Evolutionary conservation across 345 rosid species (phyloP).

Genomic region (Limnanthes douglasii): DNA sequence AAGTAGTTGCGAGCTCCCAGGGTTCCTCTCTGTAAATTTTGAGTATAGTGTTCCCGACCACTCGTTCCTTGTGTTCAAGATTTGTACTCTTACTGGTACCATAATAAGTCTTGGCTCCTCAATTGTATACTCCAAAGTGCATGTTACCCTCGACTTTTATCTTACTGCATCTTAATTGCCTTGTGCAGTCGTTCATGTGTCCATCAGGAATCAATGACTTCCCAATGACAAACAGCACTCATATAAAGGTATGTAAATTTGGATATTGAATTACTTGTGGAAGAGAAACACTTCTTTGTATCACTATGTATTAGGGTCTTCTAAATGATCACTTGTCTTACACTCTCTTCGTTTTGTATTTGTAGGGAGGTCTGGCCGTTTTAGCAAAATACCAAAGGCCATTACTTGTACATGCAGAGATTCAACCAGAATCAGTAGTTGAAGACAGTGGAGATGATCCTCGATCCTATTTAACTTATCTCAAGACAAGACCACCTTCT

Average conservation of each 20-base stretch:
- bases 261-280: not conserved
- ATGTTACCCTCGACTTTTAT: too few relatives aligned
- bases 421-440: constrained; percentile 27
- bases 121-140: too few relatives aligned
- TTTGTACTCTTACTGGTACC: too few relatives aligned
- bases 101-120: too few relatives aligned
- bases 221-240: constrained; percentile 79
- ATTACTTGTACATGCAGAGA: constrained; percentile 89
- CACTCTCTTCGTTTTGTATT: constrained; percentile 5
- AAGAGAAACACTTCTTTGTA: too few relatives aligned
- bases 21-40: too few relatives aligned
- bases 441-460: constrained; percentile 29
- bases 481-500: constrained; percentile 69
- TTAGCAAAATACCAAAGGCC: constrained; percentile 81
- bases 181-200: constrained; percentile 86
- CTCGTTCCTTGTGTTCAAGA: too few relatives aligned
- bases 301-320: too few relatives aligned
- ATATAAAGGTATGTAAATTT: constrained; percentile 50
- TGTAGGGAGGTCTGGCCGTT: constrained; percentile 65
- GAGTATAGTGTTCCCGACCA: too few relatives aligned
- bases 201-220: constrained; percentile 96
- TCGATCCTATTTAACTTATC: constrained; percentile 58
- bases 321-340: not conserved
- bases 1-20: too few relatives aligned
- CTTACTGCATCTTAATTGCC: too few relatives aligned